phyloP scores from a whole-genome alignment of 2,329 filamentous ascomycete species.

The Sordariomycetes sp. region DNA sequence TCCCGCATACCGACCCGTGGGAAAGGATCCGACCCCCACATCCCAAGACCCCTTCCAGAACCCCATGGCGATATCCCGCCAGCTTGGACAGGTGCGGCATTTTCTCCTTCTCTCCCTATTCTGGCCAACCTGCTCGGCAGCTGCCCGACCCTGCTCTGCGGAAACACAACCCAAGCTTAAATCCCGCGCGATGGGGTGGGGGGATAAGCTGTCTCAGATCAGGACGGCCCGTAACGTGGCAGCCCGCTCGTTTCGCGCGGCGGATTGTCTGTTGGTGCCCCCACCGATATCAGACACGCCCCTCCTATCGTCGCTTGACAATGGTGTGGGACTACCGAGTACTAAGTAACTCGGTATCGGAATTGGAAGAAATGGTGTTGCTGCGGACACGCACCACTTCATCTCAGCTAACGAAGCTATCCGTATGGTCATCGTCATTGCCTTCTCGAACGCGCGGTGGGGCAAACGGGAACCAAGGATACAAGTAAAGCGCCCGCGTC shows the following conservation, averaged over 20 bases:
- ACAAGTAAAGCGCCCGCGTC: not conserved
- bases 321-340: too few relatives aligned
- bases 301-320: too few relatives aligned
- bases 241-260: not conserved
- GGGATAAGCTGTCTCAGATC: not conserved
- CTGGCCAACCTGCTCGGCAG: not conserved
- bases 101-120: not conserved
- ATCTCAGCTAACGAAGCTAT: not conserved
- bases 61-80: not conserved
- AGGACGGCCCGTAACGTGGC: not conserved
- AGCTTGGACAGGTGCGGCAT: not conserved
- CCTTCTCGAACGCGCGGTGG: not conserved
- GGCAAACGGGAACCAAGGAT: not conserved
- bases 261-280: not conserved
- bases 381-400: too few relatives aligned
- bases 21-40: not conserved
- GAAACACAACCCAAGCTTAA: not conserved
- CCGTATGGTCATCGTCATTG: not conserved
- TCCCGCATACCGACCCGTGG: not conserved
- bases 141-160: not conserved
- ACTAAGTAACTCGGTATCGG: too few relatives aligned
- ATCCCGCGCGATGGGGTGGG: not conserved
- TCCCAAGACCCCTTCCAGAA: not conserved
- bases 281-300: too few relatives aligned
- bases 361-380: too few relatives aligned